Base-by-base conservation (phyloP, 306 rosid species). In the Pterocarpus santalinus region DNA sequence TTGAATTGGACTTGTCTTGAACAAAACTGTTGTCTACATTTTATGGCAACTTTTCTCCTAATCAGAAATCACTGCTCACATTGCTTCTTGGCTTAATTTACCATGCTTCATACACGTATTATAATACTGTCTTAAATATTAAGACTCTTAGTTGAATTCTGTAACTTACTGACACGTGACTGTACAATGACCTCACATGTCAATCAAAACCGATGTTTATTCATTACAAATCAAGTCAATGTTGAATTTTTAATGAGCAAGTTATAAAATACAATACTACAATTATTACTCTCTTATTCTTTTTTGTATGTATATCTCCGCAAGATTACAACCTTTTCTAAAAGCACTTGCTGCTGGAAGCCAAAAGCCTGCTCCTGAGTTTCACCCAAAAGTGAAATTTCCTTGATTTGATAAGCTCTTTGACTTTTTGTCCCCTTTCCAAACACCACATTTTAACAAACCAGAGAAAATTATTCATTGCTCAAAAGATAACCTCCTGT, bases 1-100 rank as follows among this genome's bases (percentile, higher is more conserved):
- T 84, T 85, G 83, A 86, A 80, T 85, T 85, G 81, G 15, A 0
- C 72, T 84, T 84, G 73, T 74, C 80, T 58, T 85, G 9, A 75
- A 30, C 75, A 49, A 38, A 81, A 75, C 49, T 75, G 73, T 49
- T 68, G 61, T 65, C 61, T 55, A 16, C 65, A 13, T 35, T 76
- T 11, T 46, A 2, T 33, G 17, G 13, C 5, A 38, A 22, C 34
- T 33, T 8, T 17, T 39, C 52, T 13, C 44, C n/a, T 10, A 16
- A 5, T 60, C 65, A 30, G 38, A 28, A 8, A 65, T 65, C 52
- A 51, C 15, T 17, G 3, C 28, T 15, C 17, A 22, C 7, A 28
- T 64, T 39, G 51, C 13, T 65, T 38, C 72, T 49, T 69, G 16
- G 32, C 72, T 5, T 79, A 41, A 70, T 69, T 63, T 14, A 49